Evolutionary conservation across 257 asterid genomes (phyloP).

Genomic region (Asclepias syriaca): DNA sequence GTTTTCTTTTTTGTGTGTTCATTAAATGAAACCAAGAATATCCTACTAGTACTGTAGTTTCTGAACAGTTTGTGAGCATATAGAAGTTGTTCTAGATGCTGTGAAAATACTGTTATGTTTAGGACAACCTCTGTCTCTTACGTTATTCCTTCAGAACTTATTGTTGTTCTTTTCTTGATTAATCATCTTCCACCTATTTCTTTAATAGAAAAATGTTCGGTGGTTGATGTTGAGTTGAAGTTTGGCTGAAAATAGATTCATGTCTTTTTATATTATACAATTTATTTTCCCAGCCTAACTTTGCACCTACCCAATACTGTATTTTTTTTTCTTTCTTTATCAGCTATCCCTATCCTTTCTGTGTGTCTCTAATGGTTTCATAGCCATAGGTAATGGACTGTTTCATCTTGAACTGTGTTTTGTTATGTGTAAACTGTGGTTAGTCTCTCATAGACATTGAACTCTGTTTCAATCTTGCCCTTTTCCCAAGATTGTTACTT

Average conservation of each 20-base stretch:
- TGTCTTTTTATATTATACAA: background rate
- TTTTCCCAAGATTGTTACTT: no score
- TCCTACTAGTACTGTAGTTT: background rate
- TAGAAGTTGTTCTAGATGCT: background rate
- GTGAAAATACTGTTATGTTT: background rate
- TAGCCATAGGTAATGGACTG: background rate
- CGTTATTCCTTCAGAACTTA: background rate
- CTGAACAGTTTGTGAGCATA: background rate
- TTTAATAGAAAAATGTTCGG: slow-evolving; percentile 1
- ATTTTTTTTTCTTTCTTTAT: background rate
- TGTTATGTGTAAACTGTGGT: background rate
- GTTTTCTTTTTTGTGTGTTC: background rate
- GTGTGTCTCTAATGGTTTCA: background rate
- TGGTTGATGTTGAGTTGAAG: background rate
- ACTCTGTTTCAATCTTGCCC: background rate
- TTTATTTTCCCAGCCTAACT: slow-evolving; percentile 5
- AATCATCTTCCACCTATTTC: background rate
- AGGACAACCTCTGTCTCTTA: background rate
- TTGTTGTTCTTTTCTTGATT: background rate
- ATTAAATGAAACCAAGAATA: background rate
- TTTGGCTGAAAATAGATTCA: background rate
- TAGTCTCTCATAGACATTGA: background rate
- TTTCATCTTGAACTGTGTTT: background rate
- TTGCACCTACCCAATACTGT: slow-evolving; percentile 3
- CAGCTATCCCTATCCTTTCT: background rate